A percentile compares a stretch with the other conserved stretches of the same genome.
phyloP scores from a whole-genome alignment of 2,329 filamentous ascomycete genomes.

The Penicillium hordei region DNA sequence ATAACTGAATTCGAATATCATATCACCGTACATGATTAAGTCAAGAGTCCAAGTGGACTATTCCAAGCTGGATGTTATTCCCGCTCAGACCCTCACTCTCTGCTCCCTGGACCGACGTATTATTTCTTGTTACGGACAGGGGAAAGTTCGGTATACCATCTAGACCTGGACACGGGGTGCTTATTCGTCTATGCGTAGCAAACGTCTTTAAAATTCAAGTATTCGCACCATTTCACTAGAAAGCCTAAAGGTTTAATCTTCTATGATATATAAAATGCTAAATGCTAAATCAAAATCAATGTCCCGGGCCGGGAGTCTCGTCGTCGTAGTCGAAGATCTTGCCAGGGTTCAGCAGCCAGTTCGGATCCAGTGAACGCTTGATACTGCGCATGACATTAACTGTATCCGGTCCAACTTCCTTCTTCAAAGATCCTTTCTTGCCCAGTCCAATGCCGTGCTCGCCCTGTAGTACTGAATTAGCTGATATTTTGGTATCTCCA shows the following conservation, averaged over 20 bases:
- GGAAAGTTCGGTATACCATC: too few relatives aligned
- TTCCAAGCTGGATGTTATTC: too few relatives aligned
- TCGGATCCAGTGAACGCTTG: conserved; percentile 78
- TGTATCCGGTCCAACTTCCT: conserved; percentile 78
- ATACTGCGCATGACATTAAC: conserved; percentile 81
- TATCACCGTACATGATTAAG: too few relatives aligned
- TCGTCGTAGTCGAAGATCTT: conserved; percentile 72
- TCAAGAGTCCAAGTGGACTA: too few relatives aligned
- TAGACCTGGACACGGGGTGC: too few relatives aligned
- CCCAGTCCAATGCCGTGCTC: conserved; percentile 85
- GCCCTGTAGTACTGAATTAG: conserved; percentile 47
- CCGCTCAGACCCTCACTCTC: too few relatives aligned
- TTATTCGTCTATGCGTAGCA: too few relatives aligned
- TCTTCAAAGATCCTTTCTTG: conserved; percentile 76
- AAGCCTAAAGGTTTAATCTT: not conserved
- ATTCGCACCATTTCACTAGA: not conserved
- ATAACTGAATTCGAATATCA: too few relatives aligned
- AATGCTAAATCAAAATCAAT: conserved; percentile 1
- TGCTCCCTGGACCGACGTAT: too few relatives aligned
- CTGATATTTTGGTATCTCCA: not conserved
- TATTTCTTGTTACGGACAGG: too few relatives aligned
- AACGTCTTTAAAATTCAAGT: too few relatives aligned
- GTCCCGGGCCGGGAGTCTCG: conserved; percentile 4
- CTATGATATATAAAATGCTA: not conserved
- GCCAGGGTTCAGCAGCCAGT: conserved; percentile 88